phyloP scores from a whole-genome alignment of 139 green algal species.

The Chara braunii region DNA sequence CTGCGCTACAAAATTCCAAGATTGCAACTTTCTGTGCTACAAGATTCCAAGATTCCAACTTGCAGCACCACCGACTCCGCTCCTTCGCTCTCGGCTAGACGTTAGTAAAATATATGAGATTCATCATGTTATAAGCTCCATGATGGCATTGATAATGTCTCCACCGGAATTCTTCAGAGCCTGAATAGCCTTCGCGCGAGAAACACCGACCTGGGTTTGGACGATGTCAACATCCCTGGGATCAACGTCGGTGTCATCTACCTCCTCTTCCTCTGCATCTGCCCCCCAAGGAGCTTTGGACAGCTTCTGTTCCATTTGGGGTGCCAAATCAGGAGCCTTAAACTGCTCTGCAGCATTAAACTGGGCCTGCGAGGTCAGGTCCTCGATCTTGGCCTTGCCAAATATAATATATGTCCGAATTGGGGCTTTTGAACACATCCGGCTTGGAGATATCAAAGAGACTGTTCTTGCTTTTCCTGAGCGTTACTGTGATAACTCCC shows the following conservation, averaged over 20 bases:
- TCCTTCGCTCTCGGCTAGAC: too few species aligned
- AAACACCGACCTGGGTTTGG: conserved; percentile 88
- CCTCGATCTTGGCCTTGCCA: conserved; percentile 98
- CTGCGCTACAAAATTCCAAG: too few species aligned
- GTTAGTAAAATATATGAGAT: too few species aligned
- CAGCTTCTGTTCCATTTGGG: neutral
- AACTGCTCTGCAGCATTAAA: conserved; percentile 77
- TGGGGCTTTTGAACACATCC: conserved; percentile 94
- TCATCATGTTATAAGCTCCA: conserved; percentile 83
- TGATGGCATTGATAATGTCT: conserved; percentile 94
- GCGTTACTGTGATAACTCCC: conserved; percentile 84
- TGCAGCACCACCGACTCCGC: too few species aligned
- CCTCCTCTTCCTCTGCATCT: conserved; percentile 55
- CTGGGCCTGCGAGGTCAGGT: conserved; percentile 77
- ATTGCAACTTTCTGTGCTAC: too few species aligned
- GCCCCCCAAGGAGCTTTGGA: too few species aligned
- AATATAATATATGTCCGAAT: conserved; percentile 98
- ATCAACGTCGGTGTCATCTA: conserved; percentile 91
- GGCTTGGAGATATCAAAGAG: conserved; percentile 93
- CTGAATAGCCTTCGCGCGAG: conserved; percentile 74
- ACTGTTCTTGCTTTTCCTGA: conserved; percentile 98
- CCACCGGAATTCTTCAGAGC: conserved; percentile 80
- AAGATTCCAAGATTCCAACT: too few species aligned
- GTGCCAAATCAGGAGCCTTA: conserved; percentile 24
- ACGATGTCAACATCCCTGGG: conserved; percentile 98